Conservation (phyloP, 257 asterid species). For the Plantago ovata region DNA sequence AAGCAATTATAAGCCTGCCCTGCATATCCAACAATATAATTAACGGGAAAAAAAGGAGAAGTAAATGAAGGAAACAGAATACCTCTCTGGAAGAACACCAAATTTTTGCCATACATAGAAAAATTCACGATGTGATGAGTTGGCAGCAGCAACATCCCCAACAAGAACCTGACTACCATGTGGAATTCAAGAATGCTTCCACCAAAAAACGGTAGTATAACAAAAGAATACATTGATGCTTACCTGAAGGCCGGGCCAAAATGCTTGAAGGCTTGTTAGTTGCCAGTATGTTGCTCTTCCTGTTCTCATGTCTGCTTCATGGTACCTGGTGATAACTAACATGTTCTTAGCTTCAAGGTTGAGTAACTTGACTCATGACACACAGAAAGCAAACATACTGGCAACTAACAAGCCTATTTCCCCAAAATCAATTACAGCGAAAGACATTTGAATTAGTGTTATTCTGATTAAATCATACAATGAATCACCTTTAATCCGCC, state of each 20-base stretch:
- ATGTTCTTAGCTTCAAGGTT: not conserved
- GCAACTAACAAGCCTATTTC: too few relatives aligned
- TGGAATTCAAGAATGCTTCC: constrained; percentile 25
- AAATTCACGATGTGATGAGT: constrained; percentile 89
- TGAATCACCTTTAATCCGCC: too few relatives aligned
- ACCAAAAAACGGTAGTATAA: constrained; percentile 4
- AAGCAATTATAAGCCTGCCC: too few relatives aligned
- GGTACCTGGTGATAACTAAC: constrained; percentile 61
- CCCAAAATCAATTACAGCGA: too few relatives aligned
- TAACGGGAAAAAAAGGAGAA: not conserved
- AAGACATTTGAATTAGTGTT: too few relatives aligned
- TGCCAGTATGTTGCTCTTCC: constrained; percentile 97
- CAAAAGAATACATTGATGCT: constrained; percentile 4
- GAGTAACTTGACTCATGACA: not conserved
- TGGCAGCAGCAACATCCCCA: constrained; percentile 90
- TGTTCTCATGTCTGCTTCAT: constrained; percentile 98
- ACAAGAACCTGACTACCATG: constrained; percentile 67
- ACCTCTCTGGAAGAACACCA: constrained; percentile 97
- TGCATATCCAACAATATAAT: too few relatives aligned
- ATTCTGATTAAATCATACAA: too few relatives aligned
- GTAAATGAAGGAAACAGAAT: constrained; percentile 10
- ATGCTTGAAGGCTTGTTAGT: constrained; percentile 97
- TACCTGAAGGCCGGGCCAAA: constrained; percentile 99
- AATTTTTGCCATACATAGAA: constrained; percentile 74
- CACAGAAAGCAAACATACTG: not conserved